Evolutionary conservation across 768 basidiomycete species (phyloP).

Genomic region (Infundibulicybe gibba): DNA sequence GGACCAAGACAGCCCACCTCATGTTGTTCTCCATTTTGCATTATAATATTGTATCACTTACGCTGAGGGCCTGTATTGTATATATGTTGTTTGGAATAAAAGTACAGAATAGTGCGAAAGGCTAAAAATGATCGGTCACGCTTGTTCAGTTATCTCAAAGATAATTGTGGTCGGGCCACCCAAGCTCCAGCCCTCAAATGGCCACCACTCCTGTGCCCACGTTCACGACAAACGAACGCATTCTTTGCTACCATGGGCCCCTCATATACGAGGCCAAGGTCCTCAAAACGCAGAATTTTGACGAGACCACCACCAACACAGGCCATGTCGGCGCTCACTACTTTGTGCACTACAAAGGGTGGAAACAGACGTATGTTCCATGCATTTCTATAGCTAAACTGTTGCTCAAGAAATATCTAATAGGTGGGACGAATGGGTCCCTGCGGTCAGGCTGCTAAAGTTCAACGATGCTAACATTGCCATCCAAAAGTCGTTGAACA

Average conservation of each 20-base stretch:
- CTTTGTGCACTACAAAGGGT: constrained; percentile 98
- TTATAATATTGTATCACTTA: too few relatives aligned
- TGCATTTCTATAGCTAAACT: background rate
- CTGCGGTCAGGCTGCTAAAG: constrained; percentile 76
- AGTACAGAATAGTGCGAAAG: too few relatives aligned
- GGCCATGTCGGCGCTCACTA: constrained; percentile 76
- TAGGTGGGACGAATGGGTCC: constrained; percentile 99
- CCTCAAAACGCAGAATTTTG: constrained; percentile 61
- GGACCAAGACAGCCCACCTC: too few relatives aligned
- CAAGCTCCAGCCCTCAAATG: background rate
- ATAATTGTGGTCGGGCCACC: too few relatives aligned
- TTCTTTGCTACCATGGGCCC: constrained; percentile 93
- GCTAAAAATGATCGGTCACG: too few relatives aligned
- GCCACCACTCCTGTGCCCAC: constrained; percentile 21
- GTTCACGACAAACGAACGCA: constrained; percentile 67
- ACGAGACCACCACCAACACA: constrained; percentile 57
- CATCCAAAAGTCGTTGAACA: constrained; percentile 64
- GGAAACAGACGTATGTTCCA: constrained; percentile 83
- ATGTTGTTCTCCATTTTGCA: too few relatives aligned
- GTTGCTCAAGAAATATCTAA: background rate
- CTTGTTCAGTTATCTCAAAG: too few relatives aligned
- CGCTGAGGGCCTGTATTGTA: too few relatives aligned
- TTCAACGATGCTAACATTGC: constrained; percentile 76
- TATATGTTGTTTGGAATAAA: too few relatives aligned
- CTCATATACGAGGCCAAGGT: constrained; percentile 96